Evolutionary conservation across 108 stramenopile species (phyloP).

Genomic region (Skeletonema tropicum): DNA sequence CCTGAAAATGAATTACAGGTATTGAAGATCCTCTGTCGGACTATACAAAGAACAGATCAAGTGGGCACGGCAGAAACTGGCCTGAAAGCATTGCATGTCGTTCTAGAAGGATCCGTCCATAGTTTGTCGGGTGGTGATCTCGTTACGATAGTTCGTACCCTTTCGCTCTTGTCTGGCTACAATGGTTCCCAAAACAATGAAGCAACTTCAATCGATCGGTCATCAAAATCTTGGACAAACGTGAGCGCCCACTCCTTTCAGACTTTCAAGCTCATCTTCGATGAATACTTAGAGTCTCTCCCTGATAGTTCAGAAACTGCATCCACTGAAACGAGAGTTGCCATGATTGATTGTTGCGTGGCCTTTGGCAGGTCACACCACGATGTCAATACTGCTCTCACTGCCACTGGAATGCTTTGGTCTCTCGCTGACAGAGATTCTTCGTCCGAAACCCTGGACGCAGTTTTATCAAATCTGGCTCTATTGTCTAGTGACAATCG

Average conservation of each 20-base stretch:
- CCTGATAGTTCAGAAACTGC: conserved; percentile 1
- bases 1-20: conserved; percentile 26
- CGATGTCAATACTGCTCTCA: conserved; percentile 92
- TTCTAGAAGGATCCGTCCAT: conserved; percentile 79
- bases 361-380: conserved; percentile 85
- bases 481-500: conserved; percentile 65
- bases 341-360: conserved; percentile 83
- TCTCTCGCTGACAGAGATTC: conserved; percentile 84
- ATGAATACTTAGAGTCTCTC: conserved; percentile 73
- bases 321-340: conserved; percentile 46
- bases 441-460: conserved; percentile 67
- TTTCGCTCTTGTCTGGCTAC: conserved; percentile 60
- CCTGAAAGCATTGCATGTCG: conserved; percentile 61
- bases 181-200: neutral
- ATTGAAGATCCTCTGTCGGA: conserved; percentile 71
- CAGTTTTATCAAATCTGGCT: conserved; percentile 76
- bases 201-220: conserved; percentile 40
- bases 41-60: conserved; percentile 47
- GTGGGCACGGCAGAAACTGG: conserved; percentile 69
- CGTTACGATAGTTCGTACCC: conserved; percentile 56
- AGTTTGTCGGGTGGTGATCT: conserved; percentile 60
- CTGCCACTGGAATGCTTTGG: conserved; percentile 90
- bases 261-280: conserved; percentile 89
- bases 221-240: conserved; percentile 64
- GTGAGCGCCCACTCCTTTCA: conserved; percentile 81